Base-by-base conservation (phyloP, 2,329 filamentous ascomycete species). In the Chaetomium globosum region DNA sequence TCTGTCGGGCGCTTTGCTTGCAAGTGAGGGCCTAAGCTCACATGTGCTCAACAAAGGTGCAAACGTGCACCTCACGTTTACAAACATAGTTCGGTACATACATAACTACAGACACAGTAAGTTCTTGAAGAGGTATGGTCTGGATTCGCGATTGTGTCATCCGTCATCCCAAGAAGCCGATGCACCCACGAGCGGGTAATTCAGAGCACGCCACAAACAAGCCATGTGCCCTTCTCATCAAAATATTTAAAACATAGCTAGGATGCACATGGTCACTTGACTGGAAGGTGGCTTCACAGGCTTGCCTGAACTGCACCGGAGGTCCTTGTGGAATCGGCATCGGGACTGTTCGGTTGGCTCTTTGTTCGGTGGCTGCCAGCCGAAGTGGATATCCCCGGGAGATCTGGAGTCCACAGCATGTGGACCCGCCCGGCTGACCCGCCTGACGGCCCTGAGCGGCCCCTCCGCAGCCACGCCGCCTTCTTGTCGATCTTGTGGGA, bases 351-450 rank as follows among this genome's bases (percentile, higher is more conserved):
- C 36, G 36, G 36, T 39, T 39, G 36, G 36, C 36, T 39, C 36
- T 13, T 39, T 39, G 3, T 16, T 39, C 36, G 36, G 36, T 39
- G 36, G 43, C 43, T 48, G 19, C 43, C 43, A 48, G 43, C 43
- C 43, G 43, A 48, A n/a, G 43, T 33, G 36, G 36, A 31, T 30
- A 26, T 55, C 31, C 30, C 36, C 55, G 57, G 57, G 28, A 59
- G 57, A 59, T 59, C 57, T 49, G 57, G 28, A 30, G 26, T 59
- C 57, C 43, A n/a, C 30, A 10, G 53, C 33, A 52, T 56, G 55
- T 49, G 43, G 46, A 59, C 49, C 56, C 28, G 21, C 19, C 55
- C 56, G 36, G 23, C 23, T 30, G 55, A 28, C 55, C 55, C 36
- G 46, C 55, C 23, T 58, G 54, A 57, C 54, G 21, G 54, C 33